Base-by-base conservation (phyloP, 192 early-diverging fungal genomes). In the Coemansia asiatica region DNA sequence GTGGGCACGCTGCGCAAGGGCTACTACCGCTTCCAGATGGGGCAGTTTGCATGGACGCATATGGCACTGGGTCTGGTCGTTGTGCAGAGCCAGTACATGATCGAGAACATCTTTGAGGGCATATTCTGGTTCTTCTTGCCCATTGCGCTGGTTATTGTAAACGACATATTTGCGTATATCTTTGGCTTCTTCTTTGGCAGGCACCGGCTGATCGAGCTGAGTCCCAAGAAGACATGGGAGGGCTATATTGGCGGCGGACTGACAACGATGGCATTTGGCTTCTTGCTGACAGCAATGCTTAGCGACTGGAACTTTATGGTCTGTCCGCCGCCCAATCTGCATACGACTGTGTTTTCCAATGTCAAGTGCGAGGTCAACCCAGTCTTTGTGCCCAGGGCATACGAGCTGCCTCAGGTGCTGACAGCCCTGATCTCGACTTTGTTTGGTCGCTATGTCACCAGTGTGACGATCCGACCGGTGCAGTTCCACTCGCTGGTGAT, bases 161-260 rank as follows among this genome's bases (percentile, higher is more conserved):
- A 98, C 81, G 96, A 98, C 70, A 93, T 97, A 53, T 90, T 90
- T 62, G 96, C 96, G 6, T 98, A 98, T 69, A 83, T 97, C 26
- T 94, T 89, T 80, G 96, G 96, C 29, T 96, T 96, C 82, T 96
- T 98, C 79, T 96, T 87, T 76, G 96, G 96, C 15, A 86, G 86
- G 46, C 94, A 93, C 12, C 92, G 90, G 29, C 84, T 98, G 35
- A 96, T 97, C 67, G 87, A 90, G 69, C 79, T 98, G n/a, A 92
- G 90, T 71, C 96, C 96, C 40, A 98, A 98, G 78, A 98, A 98
- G 84, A 98, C 96, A 15, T 93, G 93, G 76, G 96, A 98, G 74
- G 96, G 96, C 4, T 98, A 96, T 60, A 85, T 96, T 59, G 96
- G 96, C 62, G 96, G 87, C 23, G 87, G 91, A 49, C 63, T 93